A percentile compares a stretch with the other conserved stretches of the same genome.
These are phyloP conservation scores for Geotrichum ghanense DNA, from an alignment of 805 yeast genomes.

Conservation along the genomic window DNA sequence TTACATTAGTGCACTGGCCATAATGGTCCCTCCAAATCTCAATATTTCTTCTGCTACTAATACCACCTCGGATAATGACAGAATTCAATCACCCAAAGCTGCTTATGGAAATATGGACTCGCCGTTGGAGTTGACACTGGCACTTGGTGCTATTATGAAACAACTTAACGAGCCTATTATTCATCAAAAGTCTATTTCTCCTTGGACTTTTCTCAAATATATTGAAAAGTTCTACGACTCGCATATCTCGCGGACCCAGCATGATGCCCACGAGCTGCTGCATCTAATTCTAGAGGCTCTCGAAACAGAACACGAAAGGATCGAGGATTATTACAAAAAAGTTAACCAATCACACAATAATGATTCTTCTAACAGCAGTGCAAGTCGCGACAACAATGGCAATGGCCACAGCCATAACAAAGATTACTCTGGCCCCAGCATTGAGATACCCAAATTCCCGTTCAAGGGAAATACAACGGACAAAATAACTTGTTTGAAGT, in stretches of 20 bases:
- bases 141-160: conserved; percentile 12
- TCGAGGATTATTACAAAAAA: conserved; percentile 2
- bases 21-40: background rate
- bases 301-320: conserved; percentile 43
- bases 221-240: conserved; percentile 65
- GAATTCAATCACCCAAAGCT: background rate
- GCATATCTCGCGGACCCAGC: conserved; percentile 69
- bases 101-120: conserved; percentile 2
- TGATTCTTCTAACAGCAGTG: conserved; percentile 3
- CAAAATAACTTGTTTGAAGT: conserved; percentile 57
- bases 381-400: conserved; percentile 8
- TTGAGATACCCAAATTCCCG: conserved; percentile 52
- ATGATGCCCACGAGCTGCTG: conserved; percentile 90
- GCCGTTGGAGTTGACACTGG: conserved; percentile 11
- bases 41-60: background rate
- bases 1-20: conserved; percentile 13
- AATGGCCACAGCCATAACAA: conserved; percentile 5
- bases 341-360: conserved; percentile 3
- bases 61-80: too few relatives aligned
- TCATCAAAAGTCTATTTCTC: conserved; percentile 45
- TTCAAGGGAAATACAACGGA: conserved; percentile 58
- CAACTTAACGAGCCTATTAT: conserved; percentile 53
- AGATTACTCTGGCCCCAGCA: conserved; percentile 3
- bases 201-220: conserved; percentile 67
- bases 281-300: conserved; percentile 73